Base-by-base conservation (phyloP, 2,329 filamentous ascomycete species). In the Atkinsonella hypoxylon region DNA sequence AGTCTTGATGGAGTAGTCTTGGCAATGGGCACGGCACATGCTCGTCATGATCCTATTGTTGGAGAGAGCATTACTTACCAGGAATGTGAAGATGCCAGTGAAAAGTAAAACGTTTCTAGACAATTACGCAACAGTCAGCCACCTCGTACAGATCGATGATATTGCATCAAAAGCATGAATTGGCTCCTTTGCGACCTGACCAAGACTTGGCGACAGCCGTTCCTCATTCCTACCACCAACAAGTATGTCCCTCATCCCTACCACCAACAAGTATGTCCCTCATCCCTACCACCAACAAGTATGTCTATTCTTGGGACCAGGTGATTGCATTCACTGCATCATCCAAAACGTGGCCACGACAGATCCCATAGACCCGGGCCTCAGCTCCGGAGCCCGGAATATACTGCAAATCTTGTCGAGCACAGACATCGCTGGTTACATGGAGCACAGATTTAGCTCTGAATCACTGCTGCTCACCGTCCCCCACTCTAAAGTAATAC, bases 71-170 rank as follows among this genome's bases (percentile, higher is more conserved):
- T 26, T n/a, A 72, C 74, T 69, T 66, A 91, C 88, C 56, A 94
- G 71, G 69, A 94, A 95, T 12, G 89, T 94, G 66, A 95, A 95
- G 57, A 94, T 81, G 48, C 89, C 88, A 51, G 81, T 83, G 67
- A 88, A 96, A 31, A 85, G 81, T 52, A 94, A 77, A 53, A 95
- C 77, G 49, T 80, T 83, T 48, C 86, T 88, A 60, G 51, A 51
- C 48, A 61, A 48, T 41, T 15, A 43, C 48, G 30, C 45, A 32
- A 40, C 12, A 48, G 61, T 64, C 59, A 66, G 63, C 57, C 53
- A 56, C 40, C 51, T 55, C 10, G 36, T 39, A 39, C 51, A 52
- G 41, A 34, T 52, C 32, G 39, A 53, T 4, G 15, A 50, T 18
- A 20, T 15, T 18, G 34, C 32, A 26, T 41, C 6, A 12, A 10